These are phyloP conservation scores for Physcia stellaris DNA, from an alignment of 495 filamentous ascomycete genomes.

Conservation along the genomic window DNA sequence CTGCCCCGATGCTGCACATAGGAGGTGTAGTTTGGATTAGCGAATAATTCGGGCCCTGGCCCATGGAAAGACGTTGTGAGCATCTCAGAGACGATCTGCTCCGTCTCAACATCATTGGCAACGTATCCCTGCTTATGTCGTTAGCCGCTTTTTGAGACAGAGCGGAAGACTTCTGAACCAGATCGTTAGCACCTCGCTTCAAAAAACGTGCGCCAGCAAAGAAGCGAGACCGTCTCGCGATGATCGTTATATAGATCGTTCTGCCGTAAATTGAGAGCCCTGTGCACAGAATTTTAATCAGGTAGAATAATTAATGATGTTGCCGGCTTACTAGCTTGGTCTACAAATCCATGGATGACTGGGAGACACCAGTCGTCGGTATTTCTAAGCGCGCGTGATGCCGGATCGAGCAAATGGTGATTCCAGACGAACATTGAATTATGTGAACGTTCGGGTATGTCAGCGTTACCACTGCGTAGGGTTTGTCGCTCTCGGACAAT, in stretches of 20 bases:
- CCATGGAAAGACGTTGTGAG: conserved; percentile 91
- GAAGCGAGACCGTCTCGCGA: conserved; percentile 80
- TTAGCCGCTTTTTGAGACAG: conserved; percentile 7
- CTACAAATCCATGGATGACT: conserved; percentile 90
- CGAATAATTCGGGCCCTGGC: conserved; percentile 70
- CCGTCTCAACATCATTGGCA: conserved; percentile 98
- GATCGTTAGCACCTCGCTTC: conserved; percentile 87
- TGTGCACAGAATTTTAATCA: conserved; percentile 6
- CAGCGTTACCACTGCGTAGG: conserved; percentile 45
- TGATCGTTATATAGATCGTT: conserved; percentile 78
- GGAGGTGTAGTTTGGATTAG: conserved; percentile 85
- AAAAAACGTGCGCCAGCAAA: conserved; percentile 92
- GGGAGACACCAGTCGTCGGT: conserved; percentile 94
- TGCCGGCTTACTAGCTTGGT: conserved; percentile 48
- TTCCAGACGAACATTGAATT: conserved; percentile 99
- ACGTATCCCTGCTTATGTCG: conserved; percentile 55
- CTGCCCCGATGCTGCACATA: conserved; percentile 96
- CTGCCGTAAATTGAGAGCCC: conserved; percentile 74
- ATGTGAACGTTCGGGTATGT: conserved; percentile 47
- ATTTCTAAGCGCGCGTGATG: conserved; percentile 52
- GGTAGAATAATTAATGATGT: not conserved
- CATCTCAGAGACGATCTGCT: conserved; percentile 93
- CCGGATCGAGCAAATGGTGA: conserved; percentile 70
- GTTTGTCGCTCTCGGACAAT: conserved; percentile 67
- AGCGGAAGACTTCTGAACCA: conserved; percentile 25